Conservation (phyloP, 768 basidiomycete species). For the Scleroderma bovista region DNA sequence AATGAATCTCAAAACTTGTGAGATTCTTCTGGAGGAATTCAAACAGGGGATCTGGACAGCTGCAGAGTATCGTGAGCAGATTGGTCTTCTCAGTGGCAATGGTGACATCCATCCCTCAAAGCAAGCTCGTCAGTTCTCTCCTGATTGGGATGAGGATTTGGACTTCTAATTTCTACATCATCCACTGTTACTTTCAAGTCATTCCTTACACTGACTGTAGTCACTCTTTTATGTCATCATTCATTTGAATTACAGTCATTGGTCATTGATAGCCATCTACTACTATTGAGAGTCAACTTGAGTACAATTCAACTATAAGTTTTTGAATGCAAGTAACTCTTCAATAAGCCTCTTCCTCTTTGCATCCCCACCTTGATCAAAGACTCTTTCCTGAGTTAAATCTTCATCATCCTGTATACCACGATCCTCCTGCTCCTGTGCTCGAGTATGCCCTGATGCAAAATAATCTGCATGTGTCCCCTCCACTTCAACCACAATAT, state of each 20-base stretch:
- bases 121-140: background rate
- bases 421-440: background rate
- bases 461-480: constrained; percentile 3
- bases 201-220: background rate
- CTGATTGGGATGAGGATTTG: background rate
- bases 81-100: background rate
- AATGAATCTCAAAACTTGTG: background rate
- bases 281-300: too few species aligned
- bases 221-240: background rate
- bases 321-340: background rate
- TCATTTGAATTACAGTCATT: constrained; percentile 5
- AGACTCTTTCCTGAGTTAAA: background rate
- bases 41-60: background rate
- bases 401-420: background rate
- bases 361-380: background rate
- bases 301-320: background rate
- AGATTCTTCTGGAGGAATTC: constrained; percentile 3
- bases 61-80: background rate
- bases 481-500: constrained; percentile 30
- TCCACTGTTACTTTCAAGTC: background rate
- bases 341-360: background rate
- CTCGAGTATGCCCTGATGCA: background rate
- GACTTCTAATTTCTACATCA: background rate
- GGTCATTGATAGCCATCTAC: too few species aligned
- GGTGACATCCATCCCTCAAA: background rate